These are phyloP conservation scores for Metarhizium rileyi DNA, from an alignment of 2,329 filamentous ascomycete genomes.

Conservation along the genomic window DNA sequence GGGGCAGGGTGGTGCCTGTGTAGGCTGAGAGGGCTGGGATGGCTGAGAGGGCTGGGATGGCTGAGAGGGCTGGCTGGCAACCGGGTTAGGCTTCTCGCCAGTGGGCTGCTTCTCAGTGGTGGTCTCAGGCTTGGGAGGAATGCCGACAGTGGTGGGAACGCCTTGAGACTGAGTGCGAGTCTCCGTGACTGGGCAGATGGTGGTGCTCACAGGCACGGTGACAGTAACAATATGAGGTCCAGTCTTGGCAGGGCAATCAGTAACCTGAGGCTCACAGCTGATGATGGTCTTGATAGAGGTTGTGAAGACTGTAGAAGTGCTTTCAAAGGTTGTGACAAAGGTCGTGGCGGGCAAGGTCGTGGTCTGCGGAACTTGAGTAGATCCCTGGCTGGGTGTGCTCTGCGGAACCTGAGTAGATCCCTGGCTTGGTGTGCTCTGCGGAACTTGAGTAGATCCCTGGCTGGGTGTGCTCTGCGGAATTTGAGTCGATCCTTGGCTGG, in stretches of 20 bases:
- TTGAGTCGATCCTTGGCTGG: not conserved
- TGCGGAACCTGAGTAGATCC: conserved; percentile 1
- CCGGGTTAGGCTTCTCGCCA: conserved; percentile 7
- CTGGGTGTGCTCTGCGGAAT: conserved; percentile 5
- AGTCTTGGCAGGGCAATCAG: conserved; percentile 42
- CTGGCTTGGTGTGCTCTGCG: not conserved
- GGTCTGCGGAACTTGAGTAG: conserved; percentile 2
- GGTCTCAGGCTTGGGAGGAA: conserved; percentile 8
- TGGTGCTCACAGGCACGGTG: conserved; percentile 48
- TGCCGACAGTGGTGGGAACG: conserved; percentile 9
- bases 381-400: conserved; percentile 2
- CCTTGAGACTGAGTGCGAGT: conserved; percentile 30
- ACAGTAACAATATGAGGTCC: conserved; percentile 40
- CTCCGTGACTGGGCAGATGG: conserved; percentile 51
- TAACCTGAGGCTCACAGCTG: conserved; percentile 34
- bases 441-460: not conserved
- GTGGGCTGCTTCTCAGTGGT: conserved; percentile 8
- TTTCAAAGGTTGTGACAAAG: conserved; percentile 29
- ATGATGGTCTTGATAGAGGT: conserved; percentile 41
- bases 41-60: conserved; percentile 12
- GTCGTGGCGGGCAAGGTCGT: conserved; percentile 6
- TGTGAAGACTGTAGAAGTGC: conserved; percentile 40
- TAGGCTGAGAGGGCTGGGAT: conserved; percentile 1
- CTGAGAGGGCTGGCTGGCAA: not conserved
- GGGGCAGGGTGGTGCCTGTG: conserved; percentile 40